These are phyloP conservation scores for Podila epicladia DNA, from an alignment of 192 early-diverging fungal genomes.

Conservation along the genomic window DNA sequence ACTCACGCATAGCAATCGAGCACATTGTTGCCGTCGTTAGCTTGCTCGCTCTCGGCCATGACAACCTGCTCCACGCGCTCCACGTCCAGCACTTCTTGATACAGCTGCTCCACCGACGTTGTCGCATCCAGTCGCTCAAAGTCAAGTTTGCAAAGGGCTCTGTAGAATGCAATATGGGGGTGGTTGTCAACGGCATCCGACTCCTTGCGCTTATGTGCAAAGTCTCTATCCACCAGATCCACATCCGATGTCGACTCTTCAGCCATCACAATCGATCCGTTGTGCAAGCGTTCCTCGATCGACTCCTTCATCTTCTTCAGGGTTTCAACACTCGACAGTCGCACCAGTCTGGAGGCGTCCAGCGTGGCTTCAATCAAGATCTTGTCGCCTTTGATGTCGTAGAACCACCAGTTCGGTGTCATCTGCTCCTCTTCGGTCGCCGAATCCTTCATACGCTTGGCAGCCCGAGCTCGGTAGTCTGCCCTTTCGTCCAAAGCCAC, in stretches of 20 bases:
- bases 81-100: conserved; percentile 62
- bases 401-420: conserved; percentile 52
- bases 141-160: conserved; percentile 40
- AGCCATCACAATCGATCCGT: neutral
- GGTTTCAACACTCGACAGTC: conserved; percentile 39
- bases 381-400: conserved; percentile 54
- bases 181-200: neutral
- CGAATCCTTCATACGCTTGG: conserved; percentile 35
- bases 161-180: conserved; percentile 42
- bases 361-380: conserved; percentile 48
- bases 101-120: conserved; percentile 59
- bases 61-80: conserved; percentile 51
- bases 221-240: neutral
- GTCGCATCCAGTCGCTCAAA: conserved; percentile 55
- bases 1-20: conserved; percentile 35
- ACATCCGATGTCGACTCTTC: conserved; percentile 30
- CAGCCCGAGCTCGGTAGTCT: conserved; percentile 23
- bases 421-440: neutral
- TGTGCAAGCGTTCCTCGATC: conserved; percentile 14
- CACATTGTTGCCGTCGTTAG: conserved; percentile 46
- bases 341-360: conserved; percentile 41
- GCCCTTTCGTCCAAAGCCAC: conserved; percentile 33
- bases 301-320: conserved; percentile 26
- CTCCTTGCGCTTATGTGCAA: neutral
- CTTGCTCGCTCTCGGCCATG: conserved; percentile 52